These are phyloP conservation scores for Passalora sequoiae DNA, from an alignment of 2,329 filamentous ascomycete genomes.

Conservation along the genomic window DNA sequence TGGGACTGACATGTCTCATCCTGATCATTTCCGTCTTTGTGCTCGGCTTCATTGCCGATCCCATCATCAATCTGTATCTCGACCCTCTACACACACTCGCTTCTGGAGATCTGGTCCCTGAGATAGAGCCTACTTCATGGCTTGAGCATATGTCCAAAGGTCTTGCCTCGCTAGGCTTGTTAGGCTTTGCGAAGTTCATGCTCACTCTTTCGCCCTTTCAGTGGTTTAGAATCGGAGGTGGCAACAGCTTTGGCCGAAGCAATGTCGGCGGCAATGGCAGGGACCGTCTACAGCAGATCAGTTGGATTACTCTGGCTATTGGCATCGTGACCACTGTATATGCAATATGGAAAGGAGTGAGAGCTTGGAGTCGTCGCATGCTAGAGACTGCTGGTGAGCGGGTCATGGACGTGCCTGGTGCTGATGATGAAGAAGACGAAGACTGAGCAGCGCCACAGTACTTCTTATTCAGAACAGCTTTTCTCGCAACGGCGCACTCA, in stretches of 20 bases:
- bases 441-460: constrained; percentile 15
- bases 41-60: constrained; percentile 87
- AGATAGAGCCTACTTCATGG: constrained; percentile 61
- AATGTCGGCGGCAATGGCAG: constrained; percentile 58
- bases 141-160: constrained; percentile 81
- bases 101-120: constrained; percentile 32
- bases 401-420: constrained; percentile 74
- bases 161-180: constrained; percentile 77
- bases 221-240: constrained; percentile 65
- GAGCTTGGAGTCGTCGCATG: constrained; percentile 64
- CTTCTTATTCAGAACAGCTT: constrained; percentile 8
- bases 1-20: constrained; percentile 65
- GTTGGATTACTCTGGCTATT: constrained; percentile 71
- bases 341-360: constrained; percentile 77
- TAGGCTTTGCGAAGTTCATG: constrained; percentile 79
- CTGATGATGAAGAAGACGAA: constrained; percentile 53
- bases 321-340: constrained; percentile 77
- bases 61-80: constrained; percentile 81
- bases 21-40: constrained; percentile 69
- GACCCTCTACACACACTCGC: constrained; percentile 56
- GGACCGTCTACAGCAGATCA: constrained; percentile 71
- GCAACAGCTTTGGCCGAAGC: constrained; percentile 43
- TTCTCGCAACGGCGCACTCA: no score
- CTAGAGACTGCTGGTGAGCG: constrained; percentile 72
- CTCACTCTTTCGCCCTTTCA: constrained; percentile 69